Evolutionary conservation across 2,329 filamentous ascomycete species (phyloP).

Genomic region (Ascochyta fabae): DNA sequence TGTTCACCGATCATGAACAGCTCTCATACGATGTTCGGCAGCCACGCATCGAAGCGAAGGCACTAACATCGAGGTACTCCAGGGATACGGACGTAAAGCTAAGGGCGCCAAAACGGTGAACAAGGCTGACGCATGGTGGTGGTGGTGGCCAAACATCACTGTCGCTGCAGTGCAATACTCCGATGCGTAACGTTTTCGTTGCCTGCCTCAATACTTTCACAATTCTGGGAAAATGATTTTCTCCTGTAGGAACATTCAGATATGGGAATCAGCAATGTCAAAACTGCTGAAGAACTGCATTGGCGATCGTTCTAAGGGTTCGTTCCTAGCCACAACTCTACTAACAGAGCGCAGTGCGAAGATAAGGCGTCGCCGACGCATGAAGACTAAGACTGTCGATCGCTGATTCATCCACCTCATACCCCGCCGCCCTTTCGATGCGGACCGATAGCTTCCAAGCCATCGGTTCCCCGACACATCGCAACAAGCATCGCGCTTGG

Average conservation of each 20-base stretch:
- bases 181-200: not conserved
- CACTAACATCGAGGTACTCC: slow-evolving; percentile 1
- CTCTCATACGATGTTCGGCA: slow-evolving; percentile 16
- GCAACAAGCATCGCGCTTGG: slow-evolving; percentile 1
- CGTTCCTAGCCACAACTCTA: not conserved
- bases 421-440: slow-evolving; percentile 23
- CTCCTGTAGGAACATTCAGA: not conserved
- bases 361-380: slow-evolving; percentile 4
- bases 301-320: not conserved
- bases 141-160: slow-evolving; percentile 6
- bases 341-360: not conserved
- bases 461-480: slow-evolving; percentile 17
- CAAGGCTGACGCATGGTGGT: slow-evolving; percentile 10
- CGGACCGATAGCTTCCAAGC: slow-evolving; percentile 21
- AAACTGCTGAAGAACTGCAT: not conserved
- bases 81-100: slow-evolving; percentile 9
- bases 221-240: not conserved
- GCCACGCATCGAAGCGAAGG: slow-evolving; percentile 13
- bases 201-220: not conserved
- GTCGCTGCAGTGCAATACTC: not conserved
- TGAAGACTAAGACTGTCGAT: slow-evolving; percentile 16
- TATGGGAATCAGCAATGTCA: not conserved
- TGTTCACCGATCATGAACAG: slow-evolving; percentile 17
- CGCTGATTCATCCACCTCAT: slow-evolving; percentile 21
- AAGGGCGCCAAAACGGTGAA: slow-evolving; percentile 7